Conservation (phyloP, 441 rosid genomes). For the Euphorbia celastroides region DNA sequence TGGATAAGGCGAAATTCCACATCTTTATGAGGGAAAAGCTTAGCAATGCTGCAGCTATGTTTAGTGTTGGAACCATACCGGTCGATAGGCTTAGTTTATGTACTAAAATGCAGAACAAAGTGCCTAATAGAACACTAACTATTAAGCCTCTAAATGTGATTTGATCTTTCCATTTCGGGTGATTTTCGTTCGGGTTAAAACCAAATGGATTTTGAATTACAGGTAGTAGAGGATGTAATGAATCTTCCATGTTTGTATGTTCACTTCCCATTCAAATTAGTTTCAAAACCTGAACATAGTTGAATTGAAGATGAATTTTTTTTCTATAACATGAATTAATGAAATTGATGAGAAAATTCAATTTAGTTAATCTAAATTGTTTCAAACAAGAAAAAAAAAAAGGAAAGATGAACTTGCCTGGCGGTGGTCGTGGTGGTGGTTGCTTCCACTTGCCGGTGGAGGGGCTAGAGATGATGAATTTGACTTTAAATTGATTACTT, state of each 20-base stretch:
- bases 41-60: constrained; percentile 76
- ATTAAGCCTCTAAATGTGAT: constrained; percentile 65
- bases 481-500: neutral
- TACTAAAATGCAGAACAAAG: constrained; percentile 70
- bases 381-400: neutral
- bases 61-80: constrained; percentile 75
- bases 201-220: neutral
- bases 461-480: neutral
- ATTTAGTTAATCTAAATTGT: neutral
- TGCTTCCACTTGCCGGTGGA: neutral
- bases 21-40: constrained; percentile 80
- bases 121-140: constrained; percentile 63
- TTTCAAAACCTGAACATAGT: constrained; percentile 1
- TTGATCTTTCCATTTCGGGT: constrained; percentile 83
- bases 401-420: neutral
- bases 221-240: constrained; percentile 9
- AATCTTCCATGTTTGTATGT: neutral
- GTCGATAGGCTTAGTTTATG: constrained; percentile 79
- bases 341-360: neutral
- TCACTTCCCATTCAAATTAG: constrained; percentile 8
- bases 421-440: neutral
- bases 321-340: neutral
- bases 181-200: constrained; percentile 21
- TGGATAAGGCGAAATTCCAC: constrained; percentile 58
- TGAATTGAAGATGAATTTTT: neutral